Base-by-base conservation (phyloP, 805 yeast genomes). In the Kuraishia floccosa region DNA sequence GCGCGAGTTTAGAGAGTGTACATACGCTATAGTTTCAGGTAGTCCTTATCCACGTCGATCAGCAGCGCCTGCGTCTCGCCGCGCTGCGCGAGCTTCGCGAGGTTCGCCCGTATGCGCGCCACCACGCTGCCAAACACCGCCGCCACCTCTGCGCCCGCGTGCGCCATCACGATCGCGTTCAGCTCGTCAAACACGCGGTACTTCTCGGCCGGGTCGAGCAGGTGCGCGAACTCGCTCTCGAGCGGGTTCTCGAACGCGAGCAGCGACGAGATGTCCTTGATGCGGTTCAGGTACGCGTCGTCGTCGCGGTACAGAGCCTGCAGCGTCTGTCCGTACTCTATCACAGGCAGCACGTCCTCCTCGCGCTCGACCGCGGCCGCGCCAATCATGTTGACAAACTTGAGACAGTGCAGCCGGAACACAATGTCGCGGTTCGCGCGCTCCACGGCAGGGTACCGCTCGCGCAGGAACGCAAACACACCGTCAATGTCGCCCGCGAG, bases 161-260 rank as follows among this genome's bases (percentile, higher is more conserved):
- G 53, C n/a, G 51, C 51, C 20, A 70, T 36, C 12, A 23, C 17
- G 12, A 16, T 22, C 41, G 7, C 35, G 32, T 35, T 50, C 52
- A 9, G 43, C 30, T 13, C 36, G 25, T 14, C 33, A 12, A 24
- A 10, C 17, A 63, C 37, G 30, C 58, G 58, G 2, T 41, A 39
- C 12, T 60, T 47, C 30, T 65, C 65, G 7, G 50, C 49, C 8
- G 42, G 44, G 17, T 54, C 53, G 23, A 66, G 44, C 20, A 57
- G 39, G 30, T 52, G 49, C 12, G 65, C 62, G 27, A 56, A 56
- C 20, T 44, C 47, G 4, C 63, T 46, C 4, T 44, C 35, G 26
- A 36, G 34, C 1, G 78, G 77, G 31, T 72, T 56, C 7, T 63
- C 62, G 38, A 64, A 74, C 3, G 78, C 75, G 28, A 75, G 44